A percentile compares a stretch with the other conserved stretches of the same genome.
phyloP scores from a whole-genome alignment of 1,139 yeast species.

The Candida sanyaensis region DNA sequence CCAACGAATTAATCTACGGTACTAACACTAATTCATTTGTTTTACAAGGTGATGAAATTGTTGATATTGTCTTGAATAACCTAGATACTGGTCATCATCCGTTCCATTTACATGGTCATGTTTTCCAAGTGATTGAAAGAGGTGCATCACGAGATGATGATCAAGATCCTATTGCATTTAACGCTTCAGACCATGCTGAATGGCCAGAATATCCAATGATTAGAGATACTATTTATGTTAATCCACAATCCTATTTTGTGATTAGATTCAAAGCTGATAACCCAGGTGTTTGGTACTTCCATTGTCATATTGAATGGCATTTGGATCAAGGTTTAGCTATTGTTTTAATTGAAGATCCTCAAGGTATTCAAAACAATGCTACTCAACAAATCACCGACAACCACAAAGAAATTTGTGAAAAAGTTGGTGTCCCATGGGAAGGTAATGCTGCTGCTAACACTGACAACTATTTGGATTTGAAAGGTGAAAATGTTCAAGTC shows the following conservation, averaged over 20 bases:
- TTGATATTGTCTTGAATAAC: conserved; percentile 74
- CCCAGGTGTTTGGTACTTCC: conserved; percentile 94
- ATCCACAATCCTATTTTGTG: conserved; percentile 67
- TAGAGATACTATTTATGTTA: conserved; percentile 67
- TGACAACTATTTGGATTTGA: conserved; percentile 52
- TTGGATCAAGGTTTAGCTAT: conserved; percentile 83
- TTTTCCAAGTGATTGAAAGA: conserved; percentile 70
- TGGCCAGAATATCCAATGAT: conserved; percentile 63
- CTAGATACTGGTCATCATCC: conserved; percentile 86
- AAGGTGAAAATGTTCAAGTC: conserved; percentile 60
- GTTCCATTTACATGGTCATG: conserved; percentile 87
- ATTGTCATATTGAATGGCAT: conserved; percentile 95
- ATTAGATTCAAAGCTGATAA: conserved; percentile 73
- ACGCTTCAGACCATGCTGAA: conserved; percentile 46
- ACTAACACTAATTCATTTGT: conserved; percentile 65
- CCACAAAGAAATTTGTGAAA: conserved; percentile 49
- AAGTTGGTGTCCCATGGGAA: conserved; percentile 38
- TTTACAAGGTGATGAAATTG: conserved; percentile 59
- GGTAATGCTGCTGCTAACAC: conserved; percentile 75
- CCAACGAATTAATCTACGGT: conserved; percentile 59
- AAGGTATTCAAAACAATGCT: conserved; percentile 40
- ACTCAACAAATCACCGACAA: conserved; percentile 42
- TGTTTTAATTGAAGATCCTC: conserved; percentile 74
- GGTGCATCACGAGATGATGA: conserved; percentile 50
- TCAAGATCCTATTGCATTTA: conserved; percentile 51